Percentiles rank a stretch among this genome's conserved stretches.
These are phyloP conservation scores for Lenwebbia sp. DNA, from an alignment of 345 rosid species.

Conservation along the genomic window DNA sequence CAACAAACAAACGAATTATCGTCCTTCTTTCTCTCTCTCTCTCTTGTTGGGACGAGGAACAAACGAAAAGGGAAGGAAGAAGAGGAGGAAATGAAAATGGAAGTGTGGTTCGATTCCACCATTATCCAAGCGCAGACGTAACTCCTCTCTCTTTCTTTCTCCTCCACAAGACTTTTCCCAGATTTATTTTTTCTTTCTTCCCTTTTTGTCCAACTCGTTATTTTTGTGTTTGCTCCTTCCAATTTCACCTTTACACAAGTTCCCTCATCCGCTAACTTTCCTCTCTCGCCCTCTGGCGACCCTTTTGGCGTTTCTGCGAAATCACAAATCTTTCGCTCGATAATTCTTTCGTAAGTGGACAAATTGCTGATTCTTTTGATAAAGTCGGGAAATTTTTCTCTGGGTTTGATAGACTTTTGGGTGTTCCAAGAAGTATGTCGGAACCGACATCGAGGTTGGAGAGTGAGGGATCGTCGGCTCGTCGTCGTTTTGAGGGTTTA, in stretches of 20 bases:
- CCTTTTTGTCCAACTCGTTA: background rate
- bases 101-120: background rate
- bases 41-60: background rate
- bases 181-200: background rate
- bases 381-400: background rate
- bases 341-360: background rate
- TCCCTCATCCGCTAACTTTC: background rate
- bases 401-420: background rate
- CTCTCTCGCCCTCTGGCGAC: background rate
- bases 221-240: background rate
- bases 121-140: background rate
- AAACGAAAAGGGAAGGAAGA: background rate
- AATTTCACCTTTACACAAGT: background rate
- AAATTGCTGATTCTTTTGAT: background rate
- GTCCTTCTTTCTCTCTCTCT: background rate
- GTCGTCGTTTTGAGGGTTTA: conserved; percentile 5
- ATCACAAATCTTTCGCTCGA: background rate
- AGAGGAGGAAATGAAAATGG: background rate
- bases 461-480: background rate
- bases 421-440: background rate
- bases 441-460: background rate
- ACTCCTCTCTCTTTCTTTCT: background rate
- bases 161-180: background rate
- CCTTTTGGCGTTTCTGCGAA: background rate
- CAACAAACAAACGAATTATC: background rate